Percentiles rank a stretch among this genome's conserved stretches.
phyloP scores from a whole-genome alignment of 495 filamentous ascomycete species.

The Aspergillus affinis region DNA sequence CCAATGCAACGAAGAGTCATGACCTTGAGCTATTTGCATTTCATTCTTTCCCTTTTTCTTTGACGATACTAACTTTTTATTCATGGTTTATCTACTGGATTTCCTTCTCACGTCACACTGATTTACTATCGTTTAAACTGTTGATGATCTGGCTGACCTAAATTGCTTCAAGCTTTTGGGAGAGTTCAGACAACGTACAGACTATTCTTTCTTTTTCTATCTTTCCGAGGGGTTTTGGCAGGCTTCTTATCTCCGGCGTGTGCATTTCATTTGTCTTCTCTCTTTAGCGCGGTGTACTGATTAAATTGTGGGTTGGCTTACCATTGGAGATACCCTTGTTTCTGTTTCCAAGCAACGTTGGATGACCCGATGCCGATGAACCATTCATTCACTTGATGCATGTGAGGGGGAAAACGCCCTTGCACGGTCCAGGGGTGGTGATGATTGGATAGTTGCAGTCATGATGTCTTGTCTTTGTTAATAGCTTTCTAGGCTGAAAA shows the following conservation, averaged over 20 bases:
- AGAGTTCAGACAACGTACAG: background rate
- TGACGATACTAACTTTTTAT: background rate
- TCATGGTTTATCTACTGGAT: background rate
- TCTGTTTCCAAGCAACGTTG: background rate
- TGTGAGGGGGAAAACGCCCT: too few species aligned
- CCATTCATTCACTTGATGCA: too few species aligned
- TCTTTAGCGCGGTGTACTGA: background rate
- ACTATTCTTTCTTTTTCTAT: background rate
- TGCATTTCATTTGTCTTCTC: background rate
- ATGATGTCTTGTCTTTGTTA: background rate
- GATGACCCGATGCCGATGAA: background rate
- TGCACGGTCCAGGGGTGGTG: too few species aligned
- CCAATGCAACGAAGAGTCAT: constrained; percentile 51
- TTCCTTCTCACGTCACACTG: background rate
- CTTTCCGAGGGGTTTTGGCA: background rate
- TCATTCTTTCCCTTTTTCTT: constrained; percentile 11
- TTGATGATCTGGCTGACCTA: background rate
- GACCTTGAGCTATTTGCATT: constrained; percentile 28
- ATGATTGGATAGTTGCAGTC: too few species aligned
- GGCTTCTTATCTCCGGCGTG: background rate
- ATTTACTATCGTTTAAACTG: background rate
- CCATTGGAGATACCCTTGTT: background rate
- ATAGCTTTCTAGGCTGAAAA: background rate
- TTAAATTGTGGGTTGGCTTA: background rate
- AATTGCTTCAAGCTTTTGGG: background rate